phyloP scores from a whole-genome alignment of 345 rosid species.

The Laguncularia racemosa region DNA sequence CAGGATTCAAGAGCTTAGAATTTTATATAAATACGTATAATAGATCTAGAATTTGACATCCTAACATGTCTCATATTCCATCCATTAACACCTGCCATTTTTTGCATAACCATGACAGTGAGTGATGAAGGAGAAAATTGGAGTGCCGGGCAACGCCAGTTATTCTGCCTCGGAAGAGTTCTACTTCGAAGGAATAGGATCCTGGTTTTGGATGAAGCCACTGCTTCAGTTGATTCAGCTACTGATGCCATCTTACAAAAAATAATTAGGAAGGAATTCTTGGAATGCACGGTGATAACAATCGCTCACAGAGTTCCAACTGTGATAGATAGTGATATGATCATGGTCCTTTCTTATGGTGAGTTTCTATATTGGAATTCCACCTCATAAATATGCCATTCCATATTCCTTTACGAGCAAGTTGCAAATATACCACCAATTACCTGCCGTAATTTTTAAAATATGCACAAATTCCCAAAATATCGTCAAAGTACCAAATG shows the following conservation, averaged over 20 bases:
- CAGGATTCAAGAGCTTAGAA: too few relatives aligned
- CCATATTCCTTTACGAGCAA: too few relatives aligned
- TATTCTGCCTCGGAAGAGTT: constrained; percentile 75
- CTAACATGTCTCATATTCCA: too few relatives aligned
- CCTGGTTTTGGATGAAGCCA: constrained; percentile 64
- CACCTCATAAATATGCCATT: not conserved
- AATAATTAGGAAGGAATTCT: constrained; percentile 57
- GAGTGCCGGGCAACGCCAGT: constrained; percentile 75
- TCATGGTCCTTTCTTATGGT: constrained; percentile 79
- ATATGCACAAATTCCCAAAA: too few relatives aligned
- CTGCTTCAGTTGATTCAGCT: constrained; percentile 63
- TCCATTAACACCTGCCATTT: too few relatives aligned
- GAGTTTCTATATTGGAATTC: constrained; percentile 3
- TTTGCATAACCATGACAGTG: constrained; percentile 23
- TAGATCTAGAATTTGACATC: too few relatives aligned
- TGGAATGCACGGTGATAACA: constrained; percentile 57
- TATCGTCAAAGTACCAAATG: not conserved
- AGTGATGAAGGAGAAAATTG: constrained; percentile 82
- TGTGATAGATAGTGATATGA: constrained; percentile 72
- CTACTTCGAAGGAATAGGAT: constrained; percentile 52
- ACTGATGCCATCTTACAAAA: constrained; percentile 67
- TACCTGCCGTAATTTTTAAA: too few relatives aligned
- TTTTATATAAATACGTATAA: too few relatives aligned
- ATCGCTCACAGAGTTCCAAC: constrained; percentile 77
- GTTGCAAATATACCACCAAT: too few relatives aligned